These are phyloP conservation scores for Juglanconis sp. DNA, from an alignment of 2,329 filamentous ascomycete genomes.

Conservation along the genomic window DNA sequence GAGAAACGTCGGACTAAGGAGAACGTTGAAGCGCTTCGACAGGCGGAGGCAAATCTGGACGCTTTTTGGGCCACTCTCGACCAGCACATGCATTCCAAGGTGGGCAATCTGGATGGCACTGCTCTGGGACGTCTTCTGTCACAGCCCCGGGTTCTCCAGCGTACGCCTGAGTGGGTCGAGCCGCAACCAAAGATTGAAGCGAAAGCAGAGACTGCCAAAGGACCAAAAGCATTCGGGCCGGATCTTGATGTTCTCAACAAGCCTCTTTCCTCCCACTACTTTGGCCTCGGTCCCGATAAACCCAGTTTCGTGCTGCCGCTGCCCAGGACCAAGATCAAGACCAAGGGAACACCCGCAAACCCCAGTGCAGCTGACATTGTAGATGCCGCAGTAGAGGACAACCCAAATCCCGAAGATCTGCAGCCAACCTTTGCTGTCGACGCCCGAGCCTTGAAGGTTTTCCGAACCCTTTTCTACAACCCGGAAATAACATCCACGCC, in stretches of 20 bases:
- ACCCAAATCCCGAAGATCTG: neutral
- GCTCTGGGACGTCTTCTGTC: constrained; percentile 29
- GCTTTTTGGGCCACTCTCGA: constrained; percentile 41
- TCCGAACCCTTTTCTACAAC: constrained; percentile 39
- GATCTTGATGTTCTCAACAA: neutral
- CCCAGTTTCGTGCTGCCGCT: neutral
- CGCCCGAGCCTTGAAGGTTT: constrained; percentile 31
- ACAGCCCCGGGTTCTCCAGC: constrained; percentile 35
- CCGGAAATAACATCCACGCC: constrained; percentile 31
- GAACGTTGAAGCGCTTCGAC: constrained; percentile 40
- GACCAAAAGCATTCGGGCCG: neutral
- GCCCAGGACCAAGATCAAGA: constrained; percentile 21
- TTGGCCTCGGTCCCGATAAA: constrained; percentile 6
- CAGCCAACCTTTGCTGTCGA: constrained; percentile 25
- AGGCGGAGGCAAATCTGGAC: constrained; percentile 47
- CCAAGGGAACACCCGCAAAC: constrained; percentile 16
- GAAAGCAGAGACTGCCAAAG: too few relatives aligned
- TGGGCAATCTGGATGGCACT: constrained; percentile 25
- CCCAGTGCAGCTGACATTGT: neutral
- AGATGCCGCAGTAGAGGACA: neutral
- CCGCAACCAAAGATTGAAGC: too few relatives aligned
- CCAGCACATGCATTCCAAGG: constrained; percentile 16
- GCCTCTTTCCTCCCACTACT: constrained; percentile 26
- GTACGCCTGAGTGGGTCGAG: constrained; percentile 49
- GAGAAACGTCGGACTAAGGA: constrained; percentile 44